A percentile compares a stretch with the other conserved stretches of the same genome.
phyloP scores from a whole-genome alignment of 129 eudicot genomes.

The Flaveria ramosissima region DNA sequence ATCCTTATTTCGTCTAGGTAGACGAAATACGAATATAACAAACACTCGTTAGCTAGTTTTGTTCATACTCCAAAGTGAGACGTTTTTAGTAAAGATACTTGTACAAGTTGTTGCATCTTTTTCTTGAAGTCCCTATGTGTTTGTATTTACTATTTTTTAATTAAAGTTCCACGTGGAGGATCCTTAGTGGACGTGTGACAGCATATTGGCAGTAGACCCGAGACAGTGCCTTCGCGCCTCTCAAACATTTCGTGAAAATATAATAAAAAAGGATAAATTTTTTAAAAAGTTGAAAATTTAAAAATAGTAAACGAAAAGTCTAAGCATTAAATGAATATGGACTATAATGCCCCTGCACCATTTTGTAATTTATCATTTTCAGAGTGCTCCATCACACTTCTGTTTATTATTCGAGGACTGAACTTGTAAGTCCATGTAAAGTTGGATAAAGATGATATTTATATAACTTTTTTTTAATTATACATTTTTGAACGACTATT shows the following conservation, averaged over 20 bases:
- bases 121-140: background rate
- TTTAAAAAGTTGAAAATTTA: background rate
- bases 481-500: no score
- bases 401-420: background rate
- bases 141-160: background rate
- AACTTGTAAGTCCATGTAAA: background rate
- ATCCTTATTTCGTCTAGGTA: no score
- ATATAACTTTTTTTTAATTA: no score
- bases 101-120: background rate
- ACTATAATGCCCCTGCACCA: background rate
- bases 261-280: background rate
- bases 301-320: background rate
- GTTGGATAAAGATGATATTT: no score
- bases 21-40: no score
- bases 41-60: no score
- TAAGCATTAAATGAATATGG: background rate
- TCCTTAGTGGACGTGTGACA: background rate
- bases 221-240: slow-evolving; percentile 13
- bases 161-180: background rate
- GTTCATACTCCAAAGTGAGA: no score
- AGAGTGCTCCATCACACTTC: background rate
- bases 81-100: no score
- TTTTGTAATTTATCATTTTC: background rate
- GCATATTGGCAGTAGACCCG: slow-evolving; percentile 2
- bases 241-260: background rate